Percentiles rank a stretch among this genome's conserved stretches.
phyloP scores from a whole-genome alignment of 768 basidiomycete species.

The Kwoniella dejecticola region DNA sequence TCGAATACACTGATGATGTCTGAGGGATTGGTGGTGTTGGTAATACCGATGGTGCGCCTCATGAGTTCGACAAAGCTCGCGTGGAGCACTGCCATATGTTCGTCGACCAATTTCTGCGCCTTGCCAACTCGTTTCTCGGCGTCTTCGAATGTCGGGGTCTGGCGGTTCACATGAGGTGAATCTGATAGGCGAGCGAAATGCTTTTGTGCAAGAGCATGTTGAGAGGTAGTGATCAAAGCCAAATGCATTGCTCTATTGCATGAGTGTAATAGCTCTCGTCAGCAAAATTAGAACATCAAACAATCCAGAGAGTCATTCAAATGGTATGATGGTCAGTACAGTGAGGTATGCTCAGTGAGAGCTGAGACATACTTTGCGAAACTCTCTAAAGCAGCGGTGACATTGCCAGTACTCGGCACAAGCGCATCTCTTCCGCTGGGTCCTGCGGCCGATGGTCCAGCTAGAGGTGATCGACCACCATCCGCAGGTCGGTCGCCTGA shows the following conservation, averaged over 20 bases:
- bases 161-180: constrained; percentile 7
- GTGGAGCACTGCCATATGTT: constrained; percentile 14
- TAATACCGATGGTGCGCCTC: constrained; percentile 12
- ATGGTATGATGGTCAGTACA: neutral
- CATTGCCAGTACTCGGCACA: neutral
- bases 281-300: neutral
- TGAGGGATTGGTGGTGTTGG: neutral
- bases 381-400: constrained; percentile 11
- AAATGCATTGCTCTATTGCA: constrained; percentile 24
- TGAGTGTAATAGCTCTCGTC: neutral
- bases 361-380: constrained; percentile 19
- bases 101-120: constrained; percentile 14
- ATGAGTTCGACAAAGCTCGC: constrained; percentile 18
- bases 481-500: constrained; percentile 1
- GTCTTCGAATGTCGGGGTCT: constrained; percentile 16
- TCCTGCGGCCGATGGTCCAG: neutral
- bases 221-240: constrained; percentile 19
- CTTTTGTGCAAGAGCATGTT: constrained; percentile 15
- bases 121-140: constrained; percentile 15
- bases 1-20: constrained; percentile 15
- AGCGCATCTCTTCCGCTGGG: constrained; percentile 9
- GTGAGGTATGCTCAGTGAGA: neutral
- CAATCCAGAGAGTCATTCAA: neutral
- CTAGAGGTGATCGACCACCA: constrained; percentile 5
- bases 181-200: constrained; percentile 8